These are phyloP conservation scores for Russula olivacea DNA, from an alignment of 768 basidiomycete species.

Conservation along the genomic window DNA sequence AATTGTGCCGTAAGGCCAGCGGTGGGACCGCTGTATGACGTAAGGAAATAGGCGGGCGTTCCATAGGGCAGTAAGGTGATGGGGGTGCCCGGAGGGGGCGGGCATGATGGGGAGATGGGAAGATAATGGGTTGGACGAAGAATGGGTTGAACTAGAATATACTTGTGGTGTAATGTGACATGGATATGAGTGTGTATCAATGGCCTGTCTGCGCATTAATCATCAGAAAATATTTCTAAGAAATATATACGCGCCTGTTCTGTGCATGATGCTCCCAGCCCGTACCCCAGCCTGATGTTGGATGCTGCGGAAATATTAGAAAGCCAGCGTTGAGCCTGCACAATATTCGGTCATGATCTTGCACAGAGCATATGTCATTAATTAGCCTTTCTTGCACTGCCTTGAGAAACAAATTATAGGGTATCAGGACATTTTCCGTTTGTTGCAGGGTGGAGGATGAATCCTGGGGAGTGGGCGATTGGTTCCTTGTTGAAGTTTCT, in stretches of 20 bases:
- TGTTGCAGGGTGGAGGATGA: slow-evolving; percentile 22
- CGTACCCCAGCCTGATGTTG: slow-evolving; percentile 54
- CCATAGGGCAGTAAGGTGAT: slow-evolving; percentile 65
- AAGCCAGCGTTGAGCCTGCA: slow-evolving; percentile 58
- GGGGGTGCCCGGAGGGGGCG: slow-evolving; percentile 54
- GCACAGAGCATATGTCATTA: slow-evolving; percentile 40
- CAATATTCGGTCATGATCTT: slow-evolving; percentile 33
- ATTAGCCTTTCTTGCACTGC: slow-evolving; percentile 53
- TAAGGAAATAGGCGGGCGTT: slow-evolving; percentile 66
- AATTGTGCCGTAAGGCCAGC: slow-evolving; percentile 59
- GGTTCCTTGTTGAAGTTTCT: slow-evolving; percentile 35
- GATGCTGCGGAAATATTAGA: slow-evolving; percentile 43
- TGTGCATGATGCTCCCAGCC: slow-evolving; percentile 55
- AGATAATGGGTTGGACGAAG: slow-evolving; percentile 54
- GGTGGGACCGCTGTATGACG: slow-evolving; percentile 64
- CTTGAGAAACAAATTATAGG: slow-evolving; percentile 47
- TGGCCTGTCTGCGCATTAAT: slow-evolving; percentile 38
- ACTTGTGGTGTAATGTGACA: slow-evolving; percentile 28
- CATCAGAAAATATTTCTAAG: slow-evolving; percentile 20
- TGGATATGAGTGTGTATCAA: slow-evolving; percentile 47
- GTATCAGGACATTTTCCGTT: slow-evolving; percentile 38
- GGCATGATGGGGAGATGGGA: slow-evolving; percentile 39
- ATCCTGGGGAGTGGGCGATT: slow-evolving; percentile 36
- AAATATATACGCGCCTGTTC: slow-evolving; percentile 36
- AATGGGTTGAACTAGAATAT: slow-evolving; percentile 61